These are phyloP conservation scores for Euryodendron excelsum DNA, from an alignment of 148 eudicot species.

Conservation along the genomic window DNA sequence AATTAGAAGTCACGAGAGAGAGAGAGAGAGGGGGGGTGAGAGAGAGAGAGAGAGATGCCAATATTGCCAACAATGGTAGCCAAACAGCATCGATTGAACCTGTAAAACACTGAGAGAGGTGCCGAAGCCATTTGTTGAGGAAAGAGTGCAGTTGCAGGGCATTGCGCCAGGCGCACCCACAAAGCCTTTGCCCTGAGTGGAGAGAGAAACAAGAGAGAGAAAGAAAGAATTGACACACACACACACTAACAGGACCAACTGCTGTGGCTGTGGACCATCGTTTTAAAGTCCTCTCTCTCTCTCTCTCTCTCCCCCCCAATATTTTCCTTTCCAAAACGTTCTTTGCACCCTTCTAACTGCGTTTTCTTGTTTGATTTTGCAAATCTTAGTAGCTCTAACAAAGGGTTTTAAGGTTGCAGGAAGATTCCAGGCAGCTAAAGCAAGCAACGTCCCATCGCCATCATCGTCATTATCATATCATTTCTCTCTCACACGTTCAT, in stretches of 20 bases:
- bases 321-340: not conserved
- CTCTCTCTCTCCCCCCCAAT: not conserved
- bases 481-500: not conserved
- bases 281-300: not conserved
- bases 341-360: not conserved
- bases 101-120: not conserved
- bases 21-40: not conserved
- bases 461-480: not conserved
- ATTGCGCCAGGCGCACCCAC: constrained; percentile 4
- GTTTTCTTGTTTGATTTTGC: not conserved
- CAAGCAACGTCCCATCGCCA: not conserved
- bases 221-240: not conserved
- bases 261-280: constrained; percentile 18
- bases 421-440: constrained; percentile 16
- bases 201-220: not conserved
- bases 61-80: not conserved
- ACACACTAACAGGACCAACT: constrained; percentile 6
- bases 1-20: not conserved
- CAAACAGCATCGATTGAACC: not conserved
- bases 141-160: constrained; percentile 8
- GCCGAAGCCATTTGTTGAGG: not conserved
- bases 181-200: not conserved
- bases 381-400: not conserved
- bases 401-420: constrained; percentile 6
- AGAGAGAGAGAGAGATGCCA: not conserved